Evolutionary conservation across 1,284 basidiomycete species (phyloP).

Genomic region (Trichosporon coremiiforme): DNA sequence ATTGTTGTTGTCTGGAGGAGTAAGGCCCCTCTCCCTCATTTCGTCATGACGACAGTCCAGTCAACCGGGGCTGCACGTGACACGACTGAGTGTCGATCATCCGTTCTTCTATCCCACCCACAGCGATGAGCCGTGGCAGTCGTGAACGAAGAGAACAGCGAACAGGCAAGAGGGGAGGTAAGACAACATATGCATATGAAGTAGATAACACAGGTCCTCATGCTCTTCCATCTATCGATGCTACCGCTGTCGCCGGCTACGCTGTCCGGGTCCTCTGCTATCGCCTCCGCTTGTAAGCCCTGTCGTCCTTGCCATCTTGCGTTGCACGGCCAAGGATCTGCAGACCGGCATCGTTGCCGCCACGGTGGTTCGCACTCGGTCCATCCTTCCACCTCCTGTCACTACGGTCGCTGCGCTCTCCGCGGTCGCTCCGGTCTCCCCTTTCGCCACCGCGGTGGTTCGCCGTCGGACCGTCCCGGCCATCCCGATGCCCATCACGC

Average conservation of each 20-base stretch:
- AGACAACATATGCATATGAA: conserved; percentile 20
- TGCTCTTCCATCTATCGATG: background rate
- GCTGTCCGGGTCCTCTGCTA: background rate
- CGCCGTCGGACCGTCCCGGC: background rate
- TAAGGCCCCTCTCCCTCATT: conserved; percentile 8
- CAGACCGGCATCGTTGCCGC: background rate
- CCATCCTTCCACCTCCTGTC: conserved; percentile 16
- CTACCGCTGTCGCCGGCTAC: background rate
- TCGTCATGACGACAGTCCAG: conserved; percentile 4
- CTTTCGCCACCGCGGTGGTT: background rate
- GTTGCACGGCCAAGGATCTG: conserved; percentile 9
- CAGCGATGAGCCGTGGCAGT: background rate
- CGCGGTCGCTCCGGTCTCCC: conserved; percentile 15
- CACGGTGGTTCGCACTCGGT: background rate
- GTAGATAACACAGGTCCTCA: conserved; percentile 13
- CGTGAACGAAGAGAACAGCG: background rate
- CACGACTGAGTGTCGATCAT: conserved; percentile 1
- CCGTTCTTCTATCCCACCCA: background rate
- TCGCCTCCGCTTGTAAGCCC: conserved; percentile 7
- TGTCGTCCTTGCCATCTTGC: conserved; percentile 3
- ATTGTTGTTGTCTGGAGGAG: background rate
- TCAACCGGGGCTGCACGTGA: conserved; percentile 1
- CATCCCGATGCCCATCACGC: conserved; percentile 6
- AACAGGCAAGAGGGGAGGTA: background rate
- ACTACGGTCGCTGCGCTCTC: conserved; percentile 15